Evolutionary conservation across 768 basidiomycete genomes (phyloP).

Genomic region (Psilocybe azurescens): DNA sequence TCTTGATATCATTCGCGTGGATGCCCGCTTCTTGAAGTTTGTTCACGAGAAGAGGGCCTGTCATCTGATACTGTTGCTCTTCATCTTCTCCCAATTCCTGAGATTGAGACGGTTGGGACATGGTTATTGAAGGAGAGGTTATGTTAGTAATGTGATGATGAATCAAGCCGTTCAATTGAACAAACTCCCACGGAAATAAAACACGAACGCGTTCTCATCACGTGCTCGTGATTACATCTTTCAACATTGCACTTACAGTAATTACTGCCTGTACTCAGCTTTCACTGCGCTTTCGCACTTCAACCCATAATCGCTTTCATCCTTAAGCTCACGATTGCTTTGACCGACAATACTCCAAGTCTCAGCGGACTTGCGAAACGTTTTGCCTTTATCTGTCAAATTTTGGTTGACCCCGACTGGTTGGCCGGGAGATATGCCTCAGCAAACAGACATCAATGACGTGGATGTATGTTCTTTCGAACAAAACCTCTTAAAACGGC

Average conservation of each 20-base stretch:
- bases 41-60: constrained; percentile 83
- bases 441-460: no score
- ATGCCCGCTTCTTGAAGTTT: constrained; percentile 92
- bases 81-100: constrained; percentile 42
- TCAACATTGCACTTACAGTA: no score
- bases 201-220: constrained; percentile 33
- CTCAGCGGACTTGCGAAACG: no score
- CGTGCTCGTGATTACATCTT: constrained; percentile 28
- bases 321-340: no score
- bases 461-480: no score
- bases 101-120: constrained; percentile 64
- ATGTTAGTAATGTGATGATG: not conserved
- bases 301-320: no score
- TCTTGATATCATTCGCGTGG: constrained; percentile 90
- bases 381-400: no score
- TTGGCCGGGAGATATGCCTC: no score
- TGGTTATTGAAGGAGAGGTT: constrained; percentile 24
- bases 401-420: no score
- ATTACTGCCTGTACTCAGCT: not conserved
- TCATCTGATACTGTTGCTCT: constrained; percentile 63
- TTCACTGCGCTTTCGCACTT: not conserved
- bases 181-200: constrained; percentile 31
- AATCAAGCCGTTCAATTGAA: constrained; percentile 7
- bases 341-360: no score
- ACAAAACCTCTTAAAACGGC: no score